A percentile compares a stretch with the other conserved stretches of the same genome.
Conservation (phyloP, 177 flowering plant genomes). For the Vitis hybrid region DNA sequence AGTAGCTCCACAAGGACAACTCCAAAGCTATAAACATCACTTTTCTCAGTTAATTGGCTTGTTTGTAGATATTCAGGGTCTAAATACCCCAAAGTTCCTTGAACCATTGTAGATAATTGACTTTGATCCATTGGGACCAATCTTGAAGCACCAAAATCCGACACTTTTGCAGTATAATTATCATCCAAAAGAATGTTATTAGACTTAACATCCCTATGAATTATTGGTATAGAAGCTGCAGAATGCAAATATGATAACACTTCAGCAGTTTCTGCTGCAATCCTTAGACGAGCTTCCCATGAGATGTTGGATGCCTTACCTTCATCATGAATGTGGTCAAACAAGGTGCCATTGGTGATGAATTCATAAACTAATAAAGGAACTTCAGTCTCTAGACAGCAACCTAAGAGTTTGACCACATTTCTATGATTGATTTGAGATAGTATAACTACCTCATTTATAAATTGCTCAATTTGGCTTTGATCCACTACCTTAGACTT, state of each 20-base stretch:
- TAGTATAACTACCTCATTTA: constrained; percentile 4
- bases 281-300: not conserved
- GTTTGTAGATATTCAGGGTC: constrained; percentile 11
- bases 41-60: constrained; percentile 7
- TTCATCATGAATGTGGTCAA: not conserved
- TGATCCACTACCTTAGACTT: not conserved
- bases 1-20: constrained; percentile 9
- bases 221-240: not conserved
- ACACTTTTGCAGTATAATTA: constrained; percentile 6
- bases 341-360: constrained; percentile 5
- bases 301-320: not conserved
- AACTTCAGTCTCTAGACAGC: not conserved
- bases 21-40: constrained; percentile 12
- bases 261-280: not conserved
- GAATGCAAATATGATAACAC: constrained; percentile 2
- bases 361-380: constrained; percentile 5
- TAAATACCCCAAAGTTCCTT: constrained; percentile 11
- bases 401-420: constrained; percentile 6
- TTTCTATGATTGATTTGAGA: constrained; percentile 3
- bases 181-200: constrained; percentile 5
- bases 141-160: constrained; percentile 7
- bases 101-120: not conserved
- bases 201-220: constrained; percentile 5
- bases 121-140: not conserved
- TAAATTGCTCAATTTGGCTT: constrained; percentile 2